Conservation (phyloP, 306 rosid species). For the Cucurbita pepo region DNA sequence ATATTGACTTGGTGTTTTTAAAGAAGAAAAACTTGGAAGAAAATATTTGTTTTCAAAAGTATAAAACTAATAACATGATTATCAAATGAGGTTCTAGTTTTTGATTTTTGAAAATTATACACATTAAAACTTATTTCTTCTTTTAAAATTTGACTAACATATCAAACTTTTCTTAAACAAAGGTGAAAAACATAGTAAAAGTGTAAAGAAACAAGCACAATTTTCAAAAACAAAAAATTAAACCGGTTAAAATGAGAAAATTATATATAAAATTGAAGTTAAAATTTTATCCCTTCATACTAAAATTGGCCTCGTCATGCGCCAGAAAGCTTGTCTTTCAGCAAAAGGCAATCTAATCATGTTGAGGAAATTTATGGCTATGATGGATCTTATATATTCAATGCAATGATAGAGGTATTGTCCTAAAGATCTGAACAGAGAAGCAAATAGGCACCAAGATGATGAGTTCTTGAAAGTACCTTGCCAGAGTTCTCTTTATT, state of each 20-base stretch:
- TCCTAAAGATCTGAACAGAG: background rate
- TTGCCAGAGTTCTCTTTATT: constrained; percentile 79
- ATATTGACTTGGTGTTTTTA: too few species aligned
- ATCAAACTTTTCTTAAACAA: too few species aligned
- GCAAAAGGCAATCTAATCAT: background rate
- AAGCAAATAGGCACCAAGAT: background rate
- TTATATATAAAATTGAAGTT: too few species aligned
- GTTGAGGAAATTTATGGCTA: background rate
- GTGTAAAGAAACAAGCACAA: background rate
- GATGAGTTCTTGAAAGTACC: constrained; percentile 34
- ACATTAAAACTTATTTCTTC: too few species aligned
- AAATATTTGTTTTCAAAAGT: too few species aligned
- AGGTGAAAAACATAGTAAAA: background rate
- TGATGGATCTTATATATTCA: background rate
- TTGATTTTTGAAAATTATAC: too few species aligned
- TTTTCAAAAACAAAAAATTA: background rate
- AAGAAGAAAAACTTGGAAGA: too few species aligned
- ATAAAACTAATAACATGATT: too few species aligned
- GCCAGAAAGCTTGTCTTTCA: background rate
- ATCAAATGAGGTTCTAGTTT: too few species aligned
- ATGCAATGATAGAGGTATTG: background rate
- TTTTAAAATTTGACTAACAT: too few species aligned
- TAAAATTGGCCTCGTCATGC: background rate
- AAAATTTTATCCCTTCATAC: too few species aligned
- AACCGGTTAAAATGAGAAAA: background rate